phyloP scores from a whole-genome alignment of 176 grass and related monocot species.

The Oryza officinalis region DNA sequence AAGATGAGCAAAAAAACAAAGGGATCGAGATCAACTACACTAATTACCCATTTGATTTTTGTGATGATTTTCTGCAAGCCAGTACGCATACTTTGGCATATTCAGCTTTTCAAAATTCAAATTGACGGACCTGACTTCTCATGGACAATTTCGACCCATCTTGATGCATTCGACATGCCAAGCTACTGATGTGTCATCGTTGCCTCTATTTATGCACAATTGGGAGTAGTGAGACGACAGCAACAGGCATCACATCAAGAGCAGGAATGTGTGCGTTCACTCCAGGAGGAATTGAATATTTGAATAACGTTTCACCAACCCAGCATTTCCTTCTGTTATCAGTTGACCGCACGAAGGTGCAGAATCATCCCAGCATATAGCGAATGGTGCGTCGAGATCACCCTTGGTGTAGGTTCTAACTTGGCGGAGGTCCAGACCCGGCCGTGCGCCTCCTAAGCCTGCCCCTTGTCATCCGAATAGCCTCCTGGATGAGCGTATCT shows the following conservation, averaged over 20 bases:
- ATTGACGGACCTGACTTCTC: too few species aligned
- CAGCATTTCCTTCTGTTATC: neutral
- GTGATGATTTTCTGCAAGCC: too few species aligned
- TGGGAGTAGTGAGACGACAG: neutral
- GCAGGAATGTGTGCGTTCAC: neutral
- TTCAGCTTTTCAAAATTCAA: too few species aligned
- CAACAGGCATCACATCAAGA: neutral
- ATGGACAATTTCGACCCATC: neutral
- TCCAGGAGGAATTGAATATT: neutral
- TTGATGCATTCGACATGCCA: neutral
- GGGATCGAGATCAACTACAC: neutral
- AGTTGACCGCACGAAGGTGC: neutral
- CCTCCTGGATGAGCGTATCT: conserved; percentile 49
- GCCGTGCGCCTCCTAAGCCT: conserved; percentile 55
- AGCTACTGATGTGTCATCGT: too few species aligned
- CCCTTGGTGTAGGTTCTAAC: neutral
- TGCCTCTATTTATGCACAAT: neutral
- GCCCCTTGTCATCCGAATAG: conserved; percentile 37
- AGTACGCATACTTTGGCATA: too few species aligned
- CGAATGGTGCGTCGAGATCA: neutral
- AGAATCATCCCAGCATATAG: neutral
- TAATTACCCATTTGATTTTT: too few species aligned
- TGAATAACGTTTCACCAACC: neutral
- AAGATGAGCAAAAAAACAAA: neutral
- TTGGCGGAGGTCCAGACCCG: conserved; percentile 30